phyloP scores from a whole-genome alignment of 2,329 filamentous ascomycete species.

The Fusarium pininemorale region DNA sequence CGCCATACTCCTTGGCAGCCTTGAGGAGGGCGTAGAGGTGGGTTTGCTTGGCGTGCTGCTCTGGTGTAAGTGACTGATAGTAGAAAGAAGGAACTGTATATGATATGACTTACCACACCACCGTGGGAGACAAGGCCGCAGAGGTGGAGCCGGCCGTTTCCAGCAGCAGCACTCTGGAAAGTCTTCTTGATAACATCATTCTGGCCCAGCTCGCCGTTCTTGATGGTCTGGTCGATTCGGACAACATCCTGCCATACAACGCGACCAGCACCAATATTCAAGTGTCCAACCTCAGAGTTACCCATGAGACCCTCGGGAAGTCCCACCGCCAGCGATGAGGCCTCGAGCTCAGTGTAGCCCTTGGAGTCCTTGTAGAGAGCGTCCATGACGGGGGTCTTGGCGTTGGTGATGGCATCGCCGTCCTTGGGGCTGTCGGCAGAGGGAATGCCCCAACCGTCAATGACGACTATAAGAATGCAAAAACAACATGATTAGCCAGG shows the following conservation, averaged over 20 bases:
- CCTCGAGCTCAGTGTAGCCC: conserved; percentile 92
- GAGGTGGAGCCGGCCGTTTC: conserved; percentile 91
- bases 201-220: conserved; percentile 81
- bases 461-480: conserved; percentile 78
- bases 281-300: conserved; percentile 97
- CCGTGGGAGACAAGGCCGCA: conserved; percentile 93
- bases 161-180: conserved; percentile 82
- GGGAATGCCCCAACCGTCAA: conserved; percentile 97
- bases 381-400: conserved; percentile 95
- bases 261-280: conserved; percentile 97
- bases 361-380: conserved; percentile 82
- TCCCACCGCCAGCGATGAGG: conserved; percentile 93
- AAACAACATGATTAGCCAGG: conserved; percentile 67
- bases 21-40: conserved; percentile 89
- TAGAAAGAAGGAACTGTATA: not conserved
- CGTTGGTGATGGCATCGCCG: conserved; percentile 94
- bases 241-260: conserved; percentile 99
- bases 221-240: conserved; percentile 92
- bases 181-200: conserved; percentile 80
- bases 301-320: conserved; percentile 98
- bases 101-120: conserved; percentile 72
- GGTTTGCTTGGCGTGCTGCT: conserved; percentile 90
- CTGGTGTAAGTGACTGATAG: conserved; percentile 16
- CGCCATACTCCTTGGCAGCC: conserved; percentile 86
- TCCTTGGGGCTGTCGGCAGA: conserved; percentile 81